Percentiles rank a stretch among this genome's conserved stretches.
Conservation (phyloP, 768 basidiomycete species). For the Trametes cingulata region DNA sequence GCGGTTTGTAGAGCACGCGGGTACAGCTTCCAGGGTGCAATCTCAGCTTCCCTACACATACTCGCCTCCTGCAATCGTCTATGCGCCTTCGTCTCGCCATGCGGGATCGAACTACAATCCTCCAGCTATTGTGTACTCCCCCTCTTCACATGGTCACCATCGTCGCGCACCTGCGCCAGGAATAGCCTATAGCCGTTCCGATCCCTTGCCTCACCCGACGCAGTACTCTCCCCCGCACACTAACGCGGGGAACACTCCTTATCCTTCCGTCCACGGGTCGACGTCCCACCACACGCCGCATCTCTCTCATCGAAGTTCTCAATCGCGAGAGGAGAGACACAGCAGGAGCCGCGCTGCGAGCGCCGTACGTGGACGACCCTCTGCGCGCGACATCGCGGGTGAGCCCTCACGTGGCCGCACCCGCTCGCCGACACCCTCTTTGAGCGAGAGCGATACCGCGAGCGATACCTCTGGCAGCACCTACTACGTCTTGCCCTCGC, state of each 20-base stretch:
- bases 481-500: constrained; percentile 71
- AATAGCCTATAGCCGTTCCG: constrained; percentile 71
- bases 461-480: constrained; percentile 67
- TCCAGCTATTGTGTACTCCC: constrained; percentile 57
- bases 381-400: not conserved
- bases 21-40: constrained; percentile 38
- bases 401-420: constrained; percentile 24
- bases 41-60: constrained; percentile 36
- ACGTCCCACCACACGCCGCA: constrained; percentile 12
- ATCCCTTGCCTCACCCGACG: constrained; percentile 44
- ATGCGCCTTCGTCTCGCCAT: constrained; percentile 51
- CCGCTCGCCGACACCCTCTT: constrained; percentile 35
- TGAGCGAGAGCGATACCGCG: constrained; percentile 35
- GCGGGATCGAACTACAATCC: constrained; percentile 56
- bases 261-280: constrained; percentile 40
- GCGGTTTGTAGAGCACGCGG: constrained; percentile 22
- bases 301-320: not conserved
- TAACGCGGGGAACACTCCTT: constrained; percentile 42
- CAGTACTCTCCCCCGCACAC: constrained; percentile 35
- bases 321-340: constrained; percentile 13
- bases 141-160: constrained; percentile 25
- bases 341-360: constrained; percentile 18
- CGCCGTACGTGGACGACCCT: constrained; percentile 12
- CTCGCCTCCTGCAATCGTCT: constrained; percentile 58
- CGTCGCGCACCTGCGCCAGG: constrained; percentile 43